Conservation (phyloP, 1,284 basidiomycete genomes). For the Rhodofomes roseus region DNA sequence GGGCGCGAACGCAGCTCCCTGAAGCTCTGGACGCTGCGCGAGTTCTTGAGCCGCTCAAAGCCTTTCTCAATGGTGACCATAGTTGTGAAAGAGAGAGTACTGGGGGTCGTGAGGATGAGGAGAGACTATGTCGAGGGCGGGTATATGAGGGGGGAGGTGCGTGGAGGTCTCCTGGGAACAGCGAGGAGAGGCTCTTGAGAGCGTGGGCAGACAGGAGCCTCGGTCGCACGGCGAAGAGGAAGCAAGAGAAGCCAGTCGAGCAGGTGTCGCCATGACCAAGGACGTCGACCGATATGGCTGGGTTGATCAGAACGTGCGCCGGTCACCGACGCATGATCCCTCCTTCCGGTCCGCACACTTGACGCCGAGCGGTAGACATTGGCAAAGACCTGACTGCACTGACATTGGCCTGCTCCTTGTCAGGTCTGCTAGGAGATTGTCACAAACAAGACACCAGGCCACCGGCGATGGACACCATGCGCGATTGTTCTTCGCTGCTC, state of each 20-base stretch:
- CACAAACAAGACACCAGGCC: too few relatives aligned
- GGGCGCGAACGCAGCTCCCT: conserved; percentile 9
- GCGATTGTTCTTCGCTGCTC: too few relatives aligned
- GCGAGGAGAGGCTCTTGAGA: neutral
- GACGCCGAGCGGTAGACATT: too few relatives aligned
- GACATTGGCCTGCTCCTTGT: too few relatives aligned
- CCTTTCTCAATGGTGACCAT: neutral
- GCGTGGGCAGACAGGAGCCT: neutral
- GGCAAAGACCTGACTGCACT: too few relatives aligned
- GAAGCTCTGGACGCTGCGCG: neutral
- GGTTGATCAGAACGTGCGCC: neutral
- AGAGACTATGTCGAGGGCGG: neutral
- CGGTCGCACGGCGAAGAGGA: neutral
- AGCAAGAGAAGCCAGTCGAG: neutral
- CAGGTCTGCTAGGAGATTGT: too few relatives aligned
- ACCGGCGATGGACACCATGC: too few relatives aligned
- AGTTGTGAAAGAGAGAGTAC: neutral
- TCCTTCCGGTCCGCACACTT: neutral
- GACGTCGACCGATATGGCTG: neutral
- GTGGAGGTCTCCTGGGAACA: neutral
- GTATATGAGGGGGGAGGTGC: neutral
- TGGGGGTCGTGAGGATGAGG: neutral
- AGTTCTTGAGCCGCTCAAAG: neutral
- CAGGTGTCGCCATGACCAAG: neutral
- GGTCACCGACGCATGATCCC: neutral